Evolutionary conservation across 768 basidiomycete species (phyloP), one percentile per base, ranked within the genome.

Genomic region (Podaxis carcinomalis): DNA sequence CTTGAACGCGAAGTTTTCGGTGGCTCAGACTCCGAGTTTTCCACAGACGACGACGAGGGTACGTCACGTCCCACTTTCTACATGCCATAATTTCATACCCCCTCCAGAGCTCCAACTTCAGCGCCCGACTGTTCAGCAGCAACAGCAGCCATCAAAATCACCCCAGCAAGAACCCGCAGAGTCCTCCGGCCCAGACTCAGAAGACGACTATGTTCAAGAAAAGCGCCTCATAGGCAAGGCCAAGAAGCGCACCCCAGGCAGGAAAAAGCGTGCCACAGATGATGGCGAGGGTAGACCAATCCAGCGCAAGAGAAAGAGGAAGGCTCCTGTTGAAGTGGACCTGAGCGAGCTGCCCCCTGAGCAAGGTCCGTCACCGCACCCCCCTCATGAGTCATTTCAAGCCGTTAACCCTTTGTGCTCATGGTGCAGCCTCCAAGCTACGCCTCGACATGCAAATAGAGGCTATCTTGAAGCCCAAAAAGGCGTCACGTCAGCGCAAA

Each of bases 401-500:
- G 9, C 19, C 47, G 10, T 21, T 49, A 23, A 49, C 19, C 47
- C 25, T 6, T 56, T 56, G 32, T 32, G 7, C 32, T 32, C n/a
- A 25, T 49, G 51, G 28, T 52, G 14, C 71, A 97, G 95, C 87
- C 9, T 87, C 79, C 64, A 91, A 91, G 75, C 73, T 86, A 46
- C 85, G 86, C 1, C 77, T 97, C 36, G 90, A 94, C 68, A 89
- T 88, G 81, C 81, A 87, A 67, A 84, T 98, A 61, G 93, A 96
- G 62, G 89, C 88, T 16, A 94, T 95, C 57, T 80, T 95, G 19
- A 93, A 92, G 73, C 79, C 87, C 3, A 93, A 91, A 70, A 91
- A 89, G 71, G 72, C 78, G 2, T 79, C 81, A 28, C 78, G 88
- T 14, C 82, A 78, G 40, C 85, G 86, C 65, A 93, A 92, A 76